phyloP scores from a whole-genome alignment of 1,284 basidiomycete species.

The Sporisorium reilianum region DNA sequence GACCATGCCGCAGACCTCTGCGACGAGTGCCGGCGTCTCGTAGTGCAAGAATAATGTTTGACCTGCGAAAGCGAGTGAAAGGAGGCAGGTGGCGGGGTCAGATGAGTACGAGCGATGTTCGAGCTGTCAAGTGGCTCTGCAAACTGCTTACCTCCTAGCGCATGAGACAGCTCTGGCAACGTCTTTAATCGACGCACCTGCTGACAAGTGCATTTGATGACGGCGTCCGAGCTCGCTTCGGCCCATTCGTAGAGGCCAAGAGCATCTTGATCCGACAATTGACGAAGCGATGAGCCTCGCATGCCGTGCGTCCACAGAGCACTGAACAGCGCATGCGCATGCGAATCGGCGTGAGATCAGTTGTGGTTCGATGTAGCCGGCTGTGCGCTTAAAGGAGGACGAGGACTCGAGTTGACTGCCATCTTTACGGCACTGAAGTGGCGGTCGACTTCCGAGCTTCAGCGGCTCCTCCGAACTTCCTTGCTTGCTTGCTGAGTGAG shows the following conservation, averaged over 20 bases:
- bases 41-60: constrained; percentile 31
- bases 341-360: constrained; percentile 1
- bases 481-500: constrained; percentile 1
- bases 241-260: constrained; percentile 41
- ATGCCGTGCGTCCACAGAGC: constrained; percentile 7
- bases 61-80: constrained; percentile 1
- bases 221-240: constrained; percentile 16
- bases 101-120: no score
- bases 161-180: constrained; percentile 21
- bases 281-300: constrained; percentile 9
- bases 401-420: not conserved
- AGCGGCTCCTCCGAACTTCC: constrained; percentile 1
- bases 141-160: constrained; percentile 29
- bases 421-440: not conserved
- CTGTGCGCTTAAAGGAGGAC: not conserved
- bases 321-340: no score
- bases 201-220: constrained; percentile 38
- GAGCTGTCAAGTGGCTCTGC: not conserved
- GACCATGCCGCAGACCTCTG: constrained; percentile 45
- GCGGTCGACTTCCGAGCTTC: not conserved
- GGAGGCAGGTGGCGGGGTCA: not conserved
- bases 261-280: constrained; percentile 26
- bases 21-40: constrained; percentile 30
- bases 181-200: constrained; percentile 22
- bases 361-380: not conserved